Percentiles rank a stretch among this genome's conserved stretches.
Evolutionary conservation across 352 stramenopile species (phyloP).

Genomic region (Phytophthora citricola): DNA sequence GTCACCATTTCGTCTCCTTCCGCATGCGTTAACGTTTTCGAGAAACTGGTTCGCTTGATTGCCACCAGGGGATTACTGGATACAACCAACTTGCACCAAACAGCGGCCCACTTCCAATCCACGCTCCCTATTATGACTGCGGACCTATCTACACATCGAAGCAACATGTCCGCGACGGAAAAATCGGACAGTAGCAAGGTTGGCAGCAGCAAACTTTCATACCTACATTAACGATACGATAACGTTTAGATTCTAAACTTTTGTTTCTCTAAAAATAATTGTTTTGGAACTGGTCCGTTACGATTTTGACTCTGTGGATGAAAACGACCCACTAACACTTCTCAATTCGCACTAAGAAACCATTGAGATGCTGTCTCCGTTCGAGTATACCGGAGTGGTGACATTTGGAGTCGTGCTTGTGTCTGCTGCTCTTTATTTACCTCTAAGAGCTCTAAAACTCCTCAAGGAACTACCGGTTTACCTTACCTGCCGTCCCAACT

Average conservation of each 20-base stretch:
- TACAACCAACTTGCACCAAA: slow-evolving; percentile 16
- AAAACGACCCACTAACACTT: no score
- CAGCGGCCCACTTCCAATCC: slow-evolving; percentile 23
- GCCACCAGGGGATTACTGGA: slow-evolving; percentile 41
- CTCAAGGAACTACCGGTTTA: no score
- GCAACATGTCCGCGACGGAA: slow-evolving; percentile 16
- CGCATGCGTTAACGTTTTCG: slow-evolving; percentile 56
- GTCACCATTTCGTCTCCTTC: slow-evolving; percentile 32
- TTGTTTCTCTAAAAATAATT: not conserved
- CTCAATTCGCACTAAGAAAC: no score
- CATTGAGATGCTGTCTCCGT: no score
- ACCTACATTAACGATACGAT: slow-evolving; percentile 6
- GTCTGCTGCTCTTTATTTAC: no score
- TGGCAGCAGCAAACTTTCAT: slow-evolving; percentile 22
- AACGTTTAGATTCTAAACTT: not conserved
- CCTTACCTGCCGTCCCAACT: not conserved
- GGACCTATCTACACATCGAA: slow-evolving; percentile 9
- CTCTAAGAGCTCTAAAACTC: no score
- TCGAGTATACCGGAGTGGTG: no score
- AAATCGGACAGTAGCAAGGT: slow-evolving; percentile 21
- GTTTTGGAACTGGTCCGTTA: no score
- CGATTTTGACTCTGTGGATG: no score
- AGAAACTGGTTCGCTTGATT: slow-evolving; percentile 60
- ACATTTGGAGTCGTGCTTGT: no score
- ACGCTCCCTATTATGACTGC: slow-evolving; percentile 29